Conservation (phyloP, 495 filamentous ascomycete genomes). For the Clohesyomyces aquaticus region DNA sequence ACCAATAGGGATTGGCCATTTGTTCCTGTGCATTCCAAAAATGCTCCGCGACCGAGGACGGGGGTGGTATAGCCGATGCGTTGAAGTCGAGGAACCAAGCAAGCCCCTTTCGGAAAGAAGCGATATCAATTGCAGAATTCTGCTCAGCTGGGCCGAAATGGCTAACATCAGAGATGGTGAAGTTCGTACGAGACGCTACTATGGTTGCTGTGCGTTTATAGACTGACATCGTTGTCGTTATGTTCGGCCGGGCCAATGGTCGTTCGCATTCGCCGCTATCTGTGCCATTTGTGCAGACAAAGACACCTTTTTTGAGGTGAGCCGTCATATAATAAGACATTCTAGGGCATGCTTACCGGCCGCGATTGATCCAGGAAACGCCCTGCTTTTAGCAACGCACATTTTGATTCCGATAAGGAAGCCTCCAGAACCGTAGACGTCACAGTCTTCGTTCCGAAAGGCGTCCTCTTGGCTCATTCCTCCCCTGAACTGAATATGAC, state of each 20-base stretch:
- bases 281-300: constrained; percentile 16
- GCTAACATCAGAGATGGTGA: constrained; percentile 11
- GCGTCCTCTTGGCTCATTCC: neutral
- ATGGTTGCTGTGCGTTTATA: constrained; percentile 11
- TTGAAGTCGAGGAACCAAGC: constrained; percentile 21
- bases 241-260: constrained; percentile 3
- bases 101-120: neutral
- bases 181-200: constrained; percentile 11
- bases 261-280: constrained; percentile 2
- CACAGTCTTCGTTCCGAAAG: constrained; percentile 15
- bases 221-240: constrained; percentile 20
- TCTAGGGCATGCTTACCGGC: constrained; percentile 5
- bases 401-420: constrained; percentile 19
- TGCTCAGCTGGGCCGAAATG: neutral
- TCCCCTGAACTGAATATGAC: constrained; percentile 8
- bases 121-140: constrained; percentile 12
- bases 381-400: constrained; percentile 10
- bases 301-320: constrained; percentile 8
- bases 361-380: neutral
- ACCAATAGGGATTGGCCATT: constrained; percentile 9
- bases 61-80: constrained; percentile 3
- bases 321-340: constrained; percentile 3
- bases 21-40: constrained; percentile 18
- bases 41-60: constrained; percentile 13
- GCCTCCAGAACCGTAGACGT: neutral